A percentile compares a stretch with the other conserved stretches of the same genome.
Evolutionary conservation across 148 eudicot genomes (phyloP).

Genomic region (Polygonum maritimum): DNA sequence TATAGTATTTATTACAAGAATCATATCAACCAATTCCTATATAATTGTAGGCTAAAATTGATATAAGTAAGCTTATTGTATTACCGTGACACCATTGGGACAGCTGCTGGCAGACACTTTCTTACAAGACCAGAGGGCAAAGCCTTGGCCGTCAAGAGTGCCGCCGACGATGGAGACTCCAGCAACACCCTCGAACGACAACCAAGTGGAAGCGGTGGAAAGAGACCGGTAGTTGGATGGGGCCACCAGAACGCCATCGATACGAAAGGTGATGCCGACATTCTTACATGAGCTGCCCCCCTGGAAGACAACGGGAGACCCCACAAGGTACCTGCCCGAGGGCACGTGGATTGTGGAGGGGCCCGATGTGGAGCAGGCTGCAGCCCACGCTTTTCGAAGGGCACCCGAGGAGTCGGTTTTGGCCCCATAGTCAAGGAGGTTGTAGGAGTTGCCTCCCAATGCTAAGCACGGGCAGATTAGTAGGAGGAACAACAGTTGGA

Average conservation of each 20-base stretch:
- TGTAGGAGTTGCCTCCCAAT: neutral
- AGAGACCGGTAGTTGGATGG: slow-evolving; percentile 20
- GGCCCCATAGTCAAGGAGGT: slow-evolving; percentile 16
- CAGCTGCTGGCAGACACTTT: slow-evolving; percentile 16
- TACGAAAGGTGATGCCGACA: slow-evolving; percentile 15
- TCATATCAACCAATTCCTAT: too few relatives aligned
- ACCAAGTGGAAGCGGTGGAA: slow-evolving; percentile 19
- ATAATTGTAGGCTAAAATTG: too few relatives aligned
- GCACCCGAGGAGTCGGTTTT: slow-evolving; percentile 19
- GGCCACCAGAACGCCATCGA: slow-evolving; percentile 32
- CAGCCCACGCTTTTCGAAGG: slow-evolving; percentile 23
- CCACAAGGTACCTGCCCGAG: slow-evolving; percentile 22
- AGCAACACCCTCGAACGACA: slow-evolving; percentile 20
- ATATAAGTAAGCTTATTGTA: neutral
- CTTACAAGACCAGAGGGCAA: slow-evolving; percentile 21
- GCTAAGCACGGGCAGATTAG: neutral
- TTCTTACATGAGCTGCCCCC: slow-evolving; percentile 18
- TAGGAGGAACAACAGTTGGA: neutral
- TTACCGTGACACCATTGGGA: slow-evolving; percentile 36
- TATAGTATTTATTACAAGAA: too few relatives aligned
- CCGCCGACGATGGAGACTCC: slow-evolving; percentile 34
- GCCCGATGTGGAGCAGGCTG: slow-evolving; percentile 20
- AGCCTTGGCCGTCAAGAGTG: slow-evolving; percentile 32
- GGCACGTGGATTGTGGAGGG: slow-evolving; percentile 26
- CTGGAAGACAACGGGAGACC: slow-evolving; percentile 1